Base-by-base conservation (phyloP, 345 rosid genomes). In the Eutrema japonicum region DNA sequence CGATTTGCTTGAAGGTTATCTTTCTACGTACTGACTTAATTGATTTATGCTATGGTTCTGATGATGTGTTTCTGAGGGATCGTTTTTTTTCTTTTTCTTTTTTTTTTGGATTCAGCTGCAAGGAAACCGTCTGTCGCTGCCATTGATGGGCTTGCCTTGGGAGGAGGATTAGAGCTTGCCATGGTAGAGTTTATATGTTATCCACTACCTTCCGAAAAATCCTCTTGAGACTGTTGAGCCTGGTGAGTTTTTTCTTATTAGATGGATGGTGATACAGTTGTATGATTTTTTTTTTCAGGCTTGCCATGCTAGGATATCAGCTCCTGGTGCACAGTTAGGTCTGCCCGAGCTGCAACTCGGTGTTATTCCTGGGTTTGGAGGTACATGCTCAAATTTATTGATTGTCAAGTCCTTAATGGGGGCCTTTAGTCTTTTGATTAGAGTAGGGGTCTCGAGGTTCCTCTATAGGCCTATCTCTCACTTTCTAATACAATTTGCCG, bases 51-150 rank as follows among this genome's bases (percentile, higher is more conserved):
- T 14, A 48, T 70, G 41, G 2, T 71, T 77, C 3, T 35, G 57
- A 35, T 35, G 12, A 50, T 77, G 10, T 51, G 18, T 33, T 56
- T 13, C 69, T 72, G 72, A 73, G 53, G 56, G 54, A 30, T 16
- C 5, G 18, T 38, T 52, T 66, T 18, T 18, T 18, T 18, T 18
- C 22, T 18, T 18, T 18, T 65, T 75, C 14, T 70, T 18, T 18
- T 18, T 65, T 75, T 13, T 70, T 79, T 81, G 48, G 57, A 57
- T 36, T 68, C 82, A 95, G 98, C 86, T 78, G 90, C 91, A 7
- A 85, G 76, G 81, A 96, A 96, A 81, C 99, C 98, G 48, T 84
- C 97, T 7, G 96, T 96, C 26, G 99, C 99, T 85, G 99, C 99
- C 59, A 89, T 96, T 74, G 97, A 96, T 38, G 99, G 99, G 26